Evolutionary conservation across 2,329 filamentous ascomycete genomes (phyloP).

Genomic region (Verticillium albo-atrum): DNA sequence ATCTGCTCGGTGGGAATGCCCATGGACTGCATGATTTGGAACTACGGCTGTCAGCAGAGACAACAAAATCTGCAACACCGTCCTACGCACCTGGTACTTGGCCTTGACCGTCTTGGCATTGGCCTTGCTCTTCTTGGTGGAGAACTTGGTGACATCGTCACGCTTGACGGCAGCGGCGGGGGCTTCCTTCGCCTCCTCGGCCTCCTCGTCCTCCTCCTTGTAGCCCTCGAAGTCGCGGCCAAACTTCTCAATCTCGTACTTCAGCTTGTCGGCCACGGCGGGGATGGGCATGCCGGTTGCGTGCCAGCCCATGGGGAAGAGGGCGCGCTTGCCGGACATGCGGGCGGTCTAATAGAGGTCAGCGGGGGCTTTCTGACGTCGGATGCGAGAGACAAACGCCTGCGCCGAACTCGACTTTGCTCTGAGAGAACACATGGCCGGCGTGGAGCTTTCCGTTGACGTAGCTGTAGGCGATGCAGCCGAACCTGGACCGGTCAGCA

Average conservation of each 20-base stretch:
- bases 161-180: constrained; percentile 59
- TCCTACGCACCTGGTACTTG: constrained; percentile 85
- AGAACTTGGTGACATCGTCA: constrained; percentile 87
- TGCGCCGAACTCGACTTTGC: constrained; percentile 88
- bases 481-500: neutral
- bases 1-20: constrained; percentile 87
- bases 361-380: neutral
- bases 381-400: constrained; percentile 49
- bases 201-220: constrained; percentile 50
- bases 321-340: constrained; percentile 81
- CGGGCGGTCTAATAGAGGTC: constrained; percentile 41
- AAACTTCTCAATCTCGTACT: constrained; percentile 83
- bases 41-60: constrained; percentile 42
- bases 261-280: constrained; percentile 91
- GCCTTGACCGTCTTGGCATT: constrained; percentile 84
- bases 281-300: constrained; percentile 98
- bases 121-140: constrained; percentile 87
- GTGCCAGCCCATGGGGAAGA: constrained; percentile 94
- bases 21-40: constrained; percentile 90
- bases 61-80: neutral
- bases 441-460: constrained; percentile 89
- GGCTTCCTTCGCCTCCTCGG: constrained; percentile 6
- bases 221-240: constrained; percentile 81
- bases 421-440: constrained; percentile 87
- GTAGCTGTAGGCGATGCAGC: constrained; percentile 51